Conservation (phyloP, 257 asterid species). For the Solanum stenotomum region DNA sequence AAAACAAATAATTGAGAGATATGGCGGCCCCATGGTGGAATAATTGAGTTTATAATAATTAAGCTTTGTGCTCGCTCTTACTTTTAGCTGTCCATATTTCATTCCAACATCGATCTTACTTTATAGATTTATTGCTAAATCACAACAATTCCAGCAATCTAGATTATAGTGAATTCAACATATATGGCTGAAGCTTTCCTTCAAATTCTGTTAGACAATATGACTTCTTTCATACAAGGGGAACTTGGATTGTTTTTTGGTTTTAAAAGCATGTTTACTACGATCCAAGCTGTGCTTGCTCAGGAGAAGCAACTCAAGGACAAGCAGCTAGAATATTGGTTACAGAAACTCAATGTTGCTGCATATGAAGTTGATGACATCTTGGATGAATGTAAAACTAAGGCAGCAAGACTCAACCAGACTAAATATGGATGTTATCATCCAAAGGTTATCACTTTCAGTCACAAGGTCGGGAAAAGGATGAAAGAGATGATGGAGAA, state of each 20-base stretch:
- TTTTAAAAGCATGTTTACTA: neutral
- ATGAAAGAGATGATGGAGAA: neutral
- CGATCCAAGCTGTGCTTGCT: neutral
- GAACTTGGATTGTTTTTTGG: neutral
- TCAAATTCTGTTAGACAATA: neutral
- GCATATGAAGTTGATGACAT: neutral
- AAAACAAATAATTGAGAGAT: too few species aligned
- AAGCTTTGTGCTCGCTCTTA: too few species aligned
- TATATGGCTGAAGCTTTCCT: too few species aligned
- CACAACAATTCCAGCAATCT: neutral
- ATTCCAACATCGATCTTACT: neutral
- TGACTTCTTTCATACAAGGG: neutral
- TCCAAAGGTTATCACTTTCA: neutral
- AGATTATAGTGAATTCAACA: too few species aligned
- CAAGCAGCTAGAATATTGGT: neutral
- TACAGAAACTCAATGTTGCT: neutral
- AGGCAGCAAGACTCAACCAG: neutral
- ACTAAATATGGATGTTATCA: neutral
- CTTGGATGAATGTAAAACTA: neutral
- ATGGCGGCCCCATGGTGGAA: too few species aligned
- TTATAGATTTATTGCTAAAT: neutral
- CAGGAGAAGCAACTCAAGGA: neutral
- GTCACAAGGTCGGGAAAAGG: slow-evolving; percentile 5
- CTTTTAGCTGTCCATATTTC: too few species aligned
- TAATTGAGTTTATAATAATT: too few species aligned